Evolutionary conservation across 2,329 filamentous ascomycete genomes (phyloP).

Genomic region (Botrytis hyacinthi): DNA sequence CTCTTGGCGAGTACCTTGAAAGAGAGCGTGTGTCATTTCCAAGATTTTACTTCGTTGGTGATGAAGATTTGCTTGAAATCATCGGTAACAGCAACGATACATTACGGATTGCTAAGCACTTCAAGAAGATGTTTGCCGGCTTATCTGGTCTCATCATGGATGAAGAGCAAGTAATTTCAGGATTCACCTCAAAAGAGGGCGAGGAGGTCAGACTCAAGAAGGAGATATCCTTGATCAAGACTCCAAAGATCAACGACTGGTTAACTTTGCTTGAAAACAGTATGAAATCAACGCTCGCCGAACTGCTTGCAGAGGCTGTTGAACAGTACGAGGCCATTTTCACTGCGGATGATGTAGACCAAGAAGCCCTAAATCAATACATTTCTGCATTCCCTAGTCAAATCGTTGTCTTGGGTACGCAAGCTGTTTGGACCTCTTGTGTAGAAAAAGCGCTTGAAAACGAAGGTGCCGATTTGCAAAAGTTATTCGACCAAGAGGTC

Average conservation of each 20-base stretch:
- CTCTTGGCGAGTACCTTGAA: constrained; percentile 95
- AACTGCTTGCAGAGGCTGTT: constrained; percentile 83
- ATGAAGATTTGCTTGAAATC: constrained; percentile 97
- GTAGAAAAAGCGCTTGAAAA: constrained; percentile 75
- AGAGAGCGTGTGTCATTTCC: constrained; percentile 97
- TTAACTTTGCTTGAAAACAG: constrained; percentile 85
- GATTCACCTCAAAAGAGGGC: constrained; percentile 92
- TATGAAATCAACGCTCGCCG: constrained; percentile 92
- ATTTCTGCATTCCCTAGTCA: constrained; percentile 85
- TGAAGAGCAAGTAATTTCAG: constrained; percentile 83
- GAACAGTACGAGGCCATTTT: constrained; percentile 80
- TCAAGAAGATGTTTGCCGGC: constrained; percentile 99
- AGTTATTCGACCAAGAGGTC: constrained; percentile 78
- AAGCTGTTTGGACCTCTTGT: constrained; percentile 87
- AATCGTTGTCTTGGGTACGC: constrained; percentile 90
- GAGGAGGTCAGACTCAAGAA: constrained; percentile 85
- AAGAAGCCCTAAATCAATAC: constrained; percentile 70
- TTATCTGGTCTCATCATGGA: constrained; percentile 88
- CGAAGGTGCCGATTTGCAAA: constrained; percentile 66
- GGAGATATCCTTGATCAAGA: constrained; percentile 88
- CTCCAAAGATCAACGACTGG: constrained; percentile 98
- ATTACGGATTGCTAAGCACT: constrained; percentile 92
- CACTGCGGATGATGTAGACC: constrained; percentile 66
- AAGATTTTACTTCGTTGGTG: constrained; percentile 98
- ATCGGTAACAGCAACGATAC: constrained; percentile 99